A percentile compares a stretch with the other conserved stretches of the same genome.
Evolutionary conservation across 768 basidiomycete genomes (phyloP).

Genomic region (Ramaria rubella): DNA sequence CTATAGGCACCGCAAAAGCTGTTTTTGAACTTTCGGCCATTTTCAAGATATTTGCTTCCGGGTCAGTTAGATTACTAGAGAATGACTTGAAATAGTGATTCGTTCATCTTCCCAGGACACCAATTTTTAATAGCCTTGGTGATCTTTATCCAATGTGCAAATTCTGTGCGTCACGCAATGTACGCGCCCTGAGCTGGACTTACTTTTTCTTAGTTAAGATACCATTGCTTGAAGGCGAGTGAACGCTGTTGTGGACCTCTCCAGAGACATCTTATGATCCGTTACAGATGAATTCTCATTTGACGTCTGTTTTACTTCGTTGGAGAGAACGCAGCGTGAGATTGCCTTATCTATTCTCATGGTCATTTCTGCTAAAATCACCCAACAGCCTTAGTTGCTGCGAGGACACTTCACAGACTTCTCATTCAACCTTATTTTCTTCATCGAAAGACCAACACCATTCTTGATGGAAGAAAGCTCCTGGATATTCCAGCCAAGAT

Average conservation of each 20-base stretch:
- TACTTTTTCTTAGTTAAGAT: not conserved
- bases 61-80: too few relatives aligned
- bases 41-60: not conserved
- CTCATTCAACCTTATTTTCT: not conserved
- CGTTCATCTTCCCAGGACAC: too few relatives aligned
- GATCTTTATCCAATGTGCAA: not conserved
- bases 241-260: not conserved
- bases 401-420: not conserved
- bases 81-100: too few relatives aligned
- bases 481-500: not conserved
- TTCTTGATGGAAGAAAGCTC: not conserved
- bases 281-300: not conserved
- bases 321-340: not conserved
- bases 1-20: not conserved
- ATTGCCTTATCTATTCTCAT: not conserved
- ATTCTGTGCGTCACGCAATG: not conserved
- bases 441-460: not conserved
- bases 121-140: not conserved
- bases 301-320: not conserved
- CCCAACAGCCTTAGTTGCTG: not conserved
- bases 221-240: not conserved
- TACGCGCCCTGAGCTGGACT: not conserved
- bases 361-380: not conserved
- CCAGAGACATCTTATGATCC: not conserved
- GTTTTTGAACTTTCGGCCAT: not conserved